phyloP scores from a whole-genome alignment of 2,329 filamentous ascomycete genomes.

The Fusarium compactum region DNA sequence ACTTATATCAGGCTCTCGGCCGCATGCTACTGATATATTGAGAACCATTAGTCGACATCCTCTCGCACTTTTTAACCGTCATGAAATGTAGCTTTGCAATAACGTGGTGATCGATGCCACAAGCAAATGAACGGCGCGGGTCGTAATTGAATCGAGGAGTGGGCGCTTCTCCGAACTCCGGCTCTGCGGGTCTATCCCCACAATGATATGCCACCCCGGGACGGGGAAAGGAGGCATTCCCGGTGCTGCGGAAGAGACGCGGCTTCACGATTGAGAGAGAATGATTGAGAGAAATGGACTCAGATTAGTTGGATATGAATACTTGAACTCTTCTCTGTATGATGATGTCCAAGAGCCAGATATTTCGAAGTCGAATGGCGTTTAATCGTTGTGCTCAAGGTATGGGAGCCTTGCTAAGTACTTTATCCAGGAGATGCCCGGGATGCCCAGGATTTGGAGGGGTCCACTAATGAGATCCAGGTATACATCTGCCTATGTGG shows the following conservation, averaged over 20 bases:
- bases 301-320: not conserved
- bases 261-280: constrained; percentile 7
- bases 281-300: not conserved
- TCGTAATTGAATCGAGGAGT: constrained; percentile 32
- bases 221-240: constrained; percentile 39
- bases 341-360: not conserved
- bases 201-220: constrained; percentile 40
- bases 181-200: constrained; percentile 37
- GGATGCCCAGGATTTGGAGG: constrained; percentile 29
- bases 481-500: constrained; percentile 11
- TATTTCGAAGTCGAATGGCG: not conserved
- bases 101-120: constrained; percentile 9
- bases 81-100: not conserved
- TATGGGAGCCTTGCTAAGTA: constrained; percentile 26
- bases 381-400: constrained; percentile 26
- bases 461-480: constrained; percentile 38
- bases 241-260: constrained; percentile 37
- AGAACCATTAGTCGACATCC: not conserved
- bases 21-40: not conserved
- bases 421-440: constrained; percentile 23
- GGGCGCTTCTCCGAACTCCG: constrained; percentile 44
- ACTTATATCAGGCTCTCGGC: not conserved
- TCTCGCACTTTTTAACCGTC: not conserved
- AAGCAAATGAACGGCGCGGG: constrained; percentile 26
- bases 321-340: not conserved